A percentile compares a stretch with the other conserved stretches of the same genome.
Conservation (phyloP, 2,329 filamentous ascomycete genomes). For the Fusarium lateritium region DNA sequence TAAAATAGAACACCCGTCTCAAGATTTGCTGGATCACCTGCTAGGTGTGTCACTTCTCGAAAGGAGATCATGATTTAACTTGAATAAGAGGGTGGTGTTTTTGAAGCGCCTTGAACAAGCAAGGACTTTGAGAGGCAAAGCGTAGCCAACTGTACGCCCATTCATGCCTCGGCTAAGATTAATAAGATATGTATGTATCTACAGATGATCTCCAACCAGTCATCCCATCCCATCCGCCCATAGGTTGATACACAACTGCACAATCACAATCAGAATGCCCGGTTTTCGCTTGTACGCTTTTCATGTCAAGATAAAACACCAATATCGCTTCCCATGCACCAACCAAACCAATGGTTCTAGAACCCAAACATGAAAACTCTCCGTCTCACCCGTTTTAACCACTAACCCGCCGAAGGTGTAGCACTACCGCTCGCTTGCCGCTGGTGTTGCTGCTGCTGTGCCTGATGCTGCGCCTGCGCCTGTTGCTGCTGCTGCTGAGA, state of each 20-base stretch:
- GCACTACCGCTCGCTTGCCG: slow-evolving; percentile 59
- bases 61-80: background rate
- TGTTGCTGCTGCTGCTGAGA: slow-evolving; percentile 39
- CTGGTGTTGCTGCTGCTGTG: slow-evolving; percentile 45
- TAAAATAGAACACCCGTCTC: no score
- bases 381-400: slow-evolving; percentile 33
- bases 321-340: slow-evolving; percentile 27
- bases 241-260: slow-evolving; percentile 34
- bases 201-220: slow-evolving; percentile 36
- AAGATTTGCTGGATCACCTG: no score
- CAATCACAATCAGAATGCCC: slow-evolving; percentile 29
- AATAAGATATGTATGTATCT: slow-evolving; percentile 39
- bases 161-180: slow-evolving; percentile 38
- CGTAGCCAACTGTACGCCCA: slow-evolving; percentile 13
- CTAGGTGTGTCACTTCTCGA: background rate
- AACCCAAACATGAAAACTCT: slow-evolving; percentile 27
- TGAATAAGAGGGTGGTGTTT: slow-evolving; percentile 26
- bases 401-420: slow-evolving; percentile 54
- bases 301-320: slow-evolving; percentile 38
- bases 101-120: slow-evolving; percentile 34
- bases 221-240: slow-evolving; percentile 29
- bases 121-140: slow-evolving; percentile 27
- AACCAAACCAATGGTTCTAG: slow-evolving; percentile 23
- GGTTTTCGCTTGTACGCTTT: slow-evolving; percentile 35
- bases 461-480: slow-evolving; percentile 24